Evolutionary conservation across 73 alveolate genomes (phyloP).

Genomic region (Blepharisma japonicum): DNA sequence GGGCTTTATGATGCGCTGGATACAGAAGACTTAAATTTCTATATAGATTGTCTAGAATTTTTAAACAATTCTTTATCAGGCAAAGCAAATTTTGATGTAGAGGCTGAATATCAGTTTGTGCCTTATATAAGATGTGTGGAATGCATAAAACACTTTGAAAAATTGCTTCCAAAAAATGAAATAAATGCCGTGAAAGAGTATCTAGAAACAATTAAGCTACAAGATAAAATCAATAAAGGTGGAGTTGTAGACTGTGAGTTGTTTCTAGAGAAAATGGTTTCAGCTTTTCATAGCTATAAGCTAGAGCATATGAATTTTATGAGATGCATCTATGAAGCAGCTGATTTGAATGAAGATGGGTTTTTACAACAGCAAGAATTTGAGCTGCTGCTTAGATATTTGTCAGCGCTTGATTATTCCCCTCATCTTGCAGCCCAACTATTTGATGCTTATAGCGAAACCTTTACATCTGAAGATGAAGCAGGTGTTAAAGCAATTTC

Average conservation of each 20-base stretch:
- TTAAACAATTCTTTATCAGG: constrained; percentile 10
- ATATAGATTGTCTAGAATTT: constrained; percentile 7
- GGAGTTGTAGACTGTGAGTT: constrained; percentile 29
- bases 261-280: background rate
- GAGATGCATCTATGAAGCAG: constrained; percentile 20
- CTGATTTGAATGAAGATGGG: constrained; percentile 27
- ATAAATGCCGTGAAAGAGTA: background rate
- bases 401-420: background rate
- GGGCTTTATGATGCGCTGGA: constrained; percentile 23
- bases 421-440: background rate
- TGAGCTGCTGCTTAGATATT: background rate
- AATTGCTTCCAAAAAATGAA: constrained; percentile 9
- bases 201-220: background rate
- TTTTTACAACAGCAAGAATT: constrained; percentile 16
- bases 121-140: constrained; percentile 26
- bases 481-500: background rate
- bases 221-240: constrained; percentile 22
- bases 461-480: constrained; percentile 9
- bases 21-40: constrained; percentile 29
- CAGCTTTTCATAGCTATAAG: background rate
- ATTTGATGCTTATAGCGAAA: background rate
- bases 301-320: background rate
- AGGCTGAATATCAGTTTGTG: constrained; percentile 5
- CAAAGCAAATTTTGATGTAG: background rate
- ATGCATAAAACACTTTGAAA: constrained; percentile 8